Conservation (phyloP, 257 asterid genomes). For the Fraxinus anomala region DNA sequence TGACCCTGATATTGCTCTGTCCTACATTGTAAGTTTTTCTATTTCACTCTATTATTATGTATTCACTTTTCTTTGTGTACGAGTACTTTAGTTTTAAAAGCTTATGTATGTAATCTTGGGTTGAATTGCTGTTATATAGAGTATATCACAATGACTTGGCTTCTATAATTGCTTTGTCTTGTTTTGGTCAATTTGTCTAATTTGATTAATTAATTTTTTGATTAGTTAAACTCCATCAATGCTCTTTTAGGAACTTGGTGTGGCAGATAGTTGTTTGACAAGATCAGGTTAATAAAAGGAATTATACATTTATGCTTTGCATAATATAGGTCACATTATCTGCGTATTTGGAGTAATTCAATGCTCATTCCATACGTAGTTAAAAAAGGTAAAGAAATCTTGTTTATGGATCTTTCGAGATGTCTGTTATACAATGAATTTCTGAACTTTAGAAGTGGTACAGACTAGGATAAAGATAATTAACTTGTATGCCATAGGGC, state of each 20-base stretch:
- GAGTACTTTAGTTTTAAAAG: constrained; percentile 14
- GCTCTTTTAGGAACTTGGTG: constrained; percentile 26
- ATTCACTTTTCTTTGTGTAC: constrained; percentile 15
- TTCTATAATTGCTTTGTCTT: background rate
- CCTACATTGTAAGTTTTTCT: constrained; percentile 74
- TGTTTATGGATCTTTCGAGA: constrained; percentile 12
- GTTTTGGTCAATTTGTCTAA: constrained; percentile 11
- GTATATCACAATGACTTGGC: background rate
- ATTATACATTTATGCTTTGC: constrained; percentile 24
- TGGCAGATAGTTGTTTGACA: background rate
- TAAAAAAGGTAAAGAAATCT: background rate
- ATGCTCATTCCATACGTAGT: constrained; percentile 8
- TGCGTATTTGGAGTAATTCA: background rate
- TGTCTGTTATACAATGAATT: constrained; percentile 9
- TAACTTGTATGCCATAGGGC: constrained; percentile 11
- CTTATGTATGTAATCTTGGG: constrained; percentile 5
- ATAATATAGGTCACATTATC: background rate
- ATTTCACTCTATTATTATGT: background rate
- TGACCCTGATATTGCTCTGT: constrained; percentile 92
- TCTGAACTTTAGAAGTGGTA: constrained; percentile 8
- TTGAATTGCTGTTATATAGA: constrained; percentile 5
- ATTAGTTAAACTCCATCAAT: constrained; percentile 21
- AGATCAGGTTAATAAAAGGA: background rate
- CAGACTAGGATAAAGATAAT: constrained; percentile 11
- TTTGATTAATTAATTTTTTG: constrained; percentile 24